Evolutionary conservation across 2,329 filamentous ascomycete species (phyloP), one percentile per base, ranked within the genome.

Genomic region (Aschersonia sp.): DNA sequence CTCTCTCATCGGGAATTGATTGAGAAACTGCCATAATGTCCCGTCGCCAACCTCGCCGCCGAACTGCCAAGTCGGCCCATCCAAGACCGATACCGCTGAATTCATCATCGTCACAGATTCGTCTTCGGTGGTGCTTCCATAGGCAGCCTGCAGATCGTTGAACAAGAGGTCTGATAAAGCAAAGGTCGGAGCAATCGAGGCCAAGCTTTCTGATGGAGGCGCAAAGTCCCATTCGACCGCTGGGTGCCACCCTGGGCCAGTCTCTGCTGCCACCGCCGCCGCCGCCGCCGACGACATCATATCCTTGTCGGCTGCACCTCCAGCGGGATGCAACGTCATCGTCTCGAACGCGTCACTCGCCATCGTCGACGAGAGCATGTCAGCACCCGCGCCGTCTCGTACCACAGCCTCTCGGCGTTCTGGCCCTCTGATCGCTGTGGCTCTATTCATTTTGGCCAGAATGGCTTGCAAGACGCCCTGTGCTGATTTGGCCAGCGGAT

Each of bases 81-180:
- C 49, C 33, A 49, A 33, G 35, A 45, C 48, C 5, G 43, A 30
- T 4, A 30, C 10, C 42, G 22, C 41, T 22, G 22, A 4, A 22
- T 22, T 22, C 22, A 22, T 3, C 22, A 22, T 22, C 35, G 12
- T 37, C 35, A 37, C 1, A 12, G 31, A 11, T 11, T n/a, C 41
- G 10, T 44, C 45, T 22, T 22, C 47, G 10, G 35, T 43, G 2
- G 5, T 42, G 48, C 57, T 54, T 44, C 58, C 60, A 4, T 60
- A 59, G 9, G 68, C 62, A n/a, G 67, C 71, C 10, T 65, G 68
- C 4, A 79, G 62, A 35, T 79, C 70, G 52, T 79, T 76, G 55
- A 73, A 79, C 1, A 76, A 61, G 5, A 81, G 61, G 53, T 80
- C 76, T 22, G 71, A 69, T 49, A 73, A 76, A 0, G 76, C 72